These are phyloP conservation scores for Acanthamoeba lenticulata DNA, from an alignment of 208 protist genomes.

Conservation along the genomic window DNA sequence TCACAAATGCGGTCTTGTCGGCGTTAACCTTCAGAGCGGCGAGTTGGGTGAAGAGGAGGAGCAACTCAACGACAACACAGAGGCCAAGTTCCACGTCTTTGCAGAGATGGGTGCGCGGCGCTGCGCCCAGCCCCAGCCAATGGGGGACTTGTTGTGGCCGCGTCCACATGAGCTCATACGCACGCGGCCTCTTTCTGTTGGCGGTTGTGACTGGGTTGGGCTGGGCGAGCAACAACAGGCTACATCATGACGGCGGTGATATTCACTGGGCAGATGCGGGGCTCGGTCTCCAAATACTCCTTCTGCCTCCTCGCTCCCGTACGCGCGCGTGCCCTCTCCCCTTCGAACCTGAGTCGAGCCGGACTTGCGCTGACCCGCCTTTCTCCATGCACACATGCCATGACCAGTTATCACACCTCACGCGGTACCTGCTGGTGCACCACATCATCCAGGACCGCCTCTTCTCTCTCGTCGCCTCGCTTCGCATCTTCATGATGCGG, in stretches of 20 bases:
- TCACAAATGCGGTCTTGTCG: background rate
- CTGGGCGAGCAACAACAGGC: too few species aligned
- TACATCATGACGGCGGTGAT: conserved; percentile 54
- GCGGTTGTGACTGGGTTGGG: too few species aligned
- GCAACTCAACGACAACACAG: background rate
- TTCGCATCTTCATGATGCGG: background rate
- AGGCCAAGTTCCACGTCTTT: conserved; percentile 72
- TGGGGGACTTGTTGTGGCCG: too few species aligned
- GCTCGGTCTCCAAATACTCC: conserved; percentile 52
- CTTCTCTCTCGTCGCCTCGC: background rate
- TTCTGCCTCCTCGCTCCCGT: conserved; percentile 29
- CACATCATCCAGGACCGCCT: background rate
- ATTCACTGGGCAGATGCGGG: conserved; percentile 23
- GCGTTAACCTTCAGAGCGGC: background rate
- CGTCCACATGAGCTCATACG: background rate
- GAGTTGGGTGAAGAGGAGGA: conserved; percentile 44
- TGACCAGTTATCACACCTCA: background rate
- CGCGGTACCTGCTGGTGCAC: conserved; percentile 2
- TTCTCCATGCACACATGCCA: background rate
- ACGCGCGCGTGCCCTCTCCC: background rate
- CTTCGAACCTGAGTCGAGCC: background rate
- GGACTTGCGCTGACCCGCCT: background rate
- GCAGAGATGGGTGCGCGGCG: conserved; percentile 11
- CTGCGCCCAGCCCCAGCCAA: too few species aligned
- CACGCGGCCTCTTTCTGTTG: background rate